A percentile compares a stretch with the other conserved stretches of the same genome.
Evolutionary conservation across 2,329 filamentous ascomycete species (phyloP).

Genomic region (Xylaria sp.): DNA sequence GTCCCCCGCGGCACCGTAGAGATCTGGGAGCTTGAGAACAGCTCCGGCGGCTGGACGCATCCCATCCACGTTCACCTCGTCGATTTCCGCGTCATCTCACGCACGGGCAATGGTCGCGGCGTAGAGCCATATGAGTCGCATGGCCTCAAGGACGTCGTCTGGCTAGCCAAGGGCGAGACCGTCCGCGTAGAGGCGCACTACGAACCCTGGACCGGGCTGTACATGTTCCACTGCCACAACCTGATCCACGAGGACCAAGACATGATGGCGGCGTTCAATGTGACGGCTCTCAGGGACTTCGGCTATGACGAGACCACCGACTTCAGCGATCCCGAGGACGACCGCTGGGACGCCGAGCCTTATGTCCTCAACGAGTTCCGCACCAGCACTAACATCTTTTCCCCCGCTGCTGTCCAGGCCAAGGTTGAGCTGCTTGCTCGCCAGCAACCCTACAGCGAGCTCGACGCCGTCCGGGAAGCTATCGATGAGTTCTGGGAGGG

Average conservation of each 20-base stretch:
- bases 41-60: conserved; percentile 56
- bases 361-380: conserved; percentile 36
- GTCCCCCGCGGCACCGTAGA: conserved; percentile 53
- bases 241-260: conserved; percentile 52
- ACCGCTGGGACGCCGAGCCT: conserved; percentile 43
- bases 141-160: conserved; percentile 63
- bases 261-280: conserved; percentile 56
- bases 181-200: conserved; percentile 58
- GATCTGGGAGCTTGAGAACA: conserved; percentile 57
- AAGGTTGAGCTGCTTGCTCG: conserved; percentile 42
- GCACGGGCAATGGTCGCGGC: conserved; percentile 49
- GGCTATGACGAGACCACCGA: conserved; percentile 47
- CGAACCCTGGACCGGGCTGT: conserved; percentile 58
- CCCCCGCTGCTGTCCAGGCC: conserved; percentile 36
- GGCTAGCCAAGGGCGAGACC: conserved; percentile 56
- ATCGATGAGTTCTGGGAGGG: conserved; percentile 43
- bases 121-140: conserved; percentile 59
- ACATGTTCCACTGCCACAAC: conserved; percentile 57
- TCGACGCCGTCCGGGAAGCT: conserved; percentile 38
- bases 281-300: conserved; percentile 44
- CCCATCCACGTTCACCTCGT: conserved; percentile 64
- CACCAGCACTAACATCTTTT: conserved; percentile 34
- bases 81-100: conserved; percentile 59
- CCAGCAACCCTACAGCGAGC: conserved; percentile 43
- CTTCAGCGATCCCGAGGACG: conserved; percentile 47